Conservation (phyloP, 1,139 yeast genomes). For the Saccharomycopsis phalli region DNA sequence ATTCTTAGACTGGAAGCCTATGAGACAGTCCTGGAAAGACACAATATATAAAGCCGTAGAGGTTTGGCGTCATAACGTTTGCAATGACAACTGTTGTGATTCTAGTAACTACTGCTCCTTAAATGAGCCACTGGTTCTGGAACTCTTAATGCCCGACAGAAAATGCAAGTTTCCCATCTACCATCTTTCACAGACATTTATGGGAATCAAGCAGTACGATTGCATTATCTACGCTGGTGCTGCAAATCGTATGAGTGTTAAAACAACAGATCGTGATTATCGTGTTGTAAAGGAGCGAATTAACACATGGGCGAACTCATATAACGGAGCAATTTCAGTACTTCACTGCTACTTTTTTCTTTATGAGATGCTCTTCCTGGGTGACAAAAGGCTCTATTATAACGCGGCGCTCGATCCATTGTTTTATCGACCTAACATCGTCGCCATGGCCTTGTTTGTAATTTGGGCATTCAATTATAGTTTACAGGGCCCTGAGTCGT, state of each 20-base stretch:
- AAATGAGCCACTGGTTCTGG: constrained; percentile 8
- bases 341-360: constrained; percentile 53
- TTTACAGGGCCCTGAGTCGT: constrained; percentile 52
- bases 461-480: constrained; percentile 51
- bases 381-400: no score
- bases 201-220: constrained; percentile 68
- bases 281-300: constrained; percentile 44
- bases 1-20: constrained; percentile 27
- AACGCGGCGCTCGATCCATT: constrained; percentile 20
- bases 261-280: constrained; percentile 48
- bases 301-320: constrained; percentile 40
- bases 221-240: constrained; percentile 75
- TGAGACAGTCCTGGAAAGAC: constrained; percentile 63
- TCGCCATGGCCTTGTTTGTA: constrained; percentile 44
- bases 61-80: constrained; percentile 14
- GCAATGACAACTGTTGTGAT: constrained; percentile 19
- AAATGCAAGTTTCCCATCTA: constrained; percentile 52
- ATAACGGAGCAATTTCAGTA: constrained; percentile 39
- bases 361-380: constrained; percentile 45
- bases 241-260: constrained; percentile 73
- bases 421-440: constrained; percentile 39
- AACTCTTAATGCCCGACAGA: no score
- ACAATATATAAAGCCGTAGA: constrained; percentile 20
- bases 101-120: constrained; percentile 24
- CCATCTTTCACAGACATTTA: constrained; percentile 65